Percentiles rank a stretch among this genome's conserved stretches.
These are phyloP conservation scores for Chrysanthemum seticuspe DNA, from an alignment of 129 eudicot species.

Conservation along the genomic window DNA sequence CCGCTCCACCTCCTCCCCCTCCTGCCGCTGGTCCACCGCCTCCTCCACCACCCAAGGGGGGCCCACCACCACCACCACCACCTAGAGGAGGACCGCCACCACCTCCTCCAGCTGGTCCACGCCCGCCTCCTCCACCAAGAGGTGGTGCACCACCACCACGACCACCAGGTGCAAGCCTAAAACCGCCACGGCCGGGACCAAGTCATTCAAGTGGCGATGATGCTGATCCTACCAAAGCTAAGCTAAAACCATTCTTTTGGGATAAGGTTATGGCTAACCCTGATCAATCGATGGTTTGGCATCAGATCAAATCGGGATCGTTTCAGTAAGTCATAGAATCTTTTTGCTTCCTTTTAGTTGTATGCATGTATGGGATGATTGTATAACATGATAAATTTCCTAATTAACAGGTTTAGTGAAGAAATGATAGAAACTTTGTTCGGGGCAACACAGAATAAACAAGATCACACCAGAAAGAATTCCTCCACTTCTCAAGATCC, in stretches of 20 bases:
- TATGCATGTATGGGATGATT: neutral
- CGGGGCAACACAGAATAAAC: constrained; percentile 61
- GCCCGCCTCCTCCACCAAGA: constrained; percentile 69
- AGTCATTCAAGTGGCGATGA: constrained; percentile 38
- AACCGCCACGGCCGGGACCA: constrained; percentile 34
- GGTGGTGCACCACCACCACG: constrained; percentile 55
- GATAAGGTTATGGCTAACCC: constrained; percentile 93
- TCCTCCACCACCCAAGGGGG: constrained; percentile 36
- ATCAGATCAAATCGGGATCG: constrained; percentile 86
- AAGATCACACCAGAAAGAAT: constrained; percentile 43
- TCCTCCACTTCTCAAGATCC: constrained; percentile 62
- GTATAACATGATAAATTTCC: constrained; percentile 3
- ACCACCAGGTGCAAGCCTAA: constrained; percentile 45
- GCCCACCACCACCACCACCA: constrained; percentile 68
- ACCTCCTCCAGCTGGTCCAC: constrained; percentile 65
- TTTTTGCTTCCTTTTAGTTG: neutral
- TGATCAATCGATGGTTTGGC: constrained; percentile 98
- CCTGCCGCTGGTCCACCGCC: constrained; percentile 19
- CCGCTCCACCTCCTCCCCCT: constrained; percentile 16
- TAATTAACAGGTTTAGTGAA: constrained; percentile 73
- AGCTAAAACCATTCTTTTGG: constrained; percentile 98
- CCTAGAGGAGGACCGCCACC: constrained; percentile 44
- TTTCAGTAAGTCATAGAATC: constrained; percentile 80
- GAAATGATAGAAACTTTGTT: constrained; percentile 96
- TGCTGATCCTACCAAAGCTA: constrained; percentile 64